A percentile compares a stretch with the other conserved stretches of the same genome.
phyloP scores from a whole-genome alignment of 192 early-diverging fungal genomes.

The Entomortierella chlamydospora region DNA sequence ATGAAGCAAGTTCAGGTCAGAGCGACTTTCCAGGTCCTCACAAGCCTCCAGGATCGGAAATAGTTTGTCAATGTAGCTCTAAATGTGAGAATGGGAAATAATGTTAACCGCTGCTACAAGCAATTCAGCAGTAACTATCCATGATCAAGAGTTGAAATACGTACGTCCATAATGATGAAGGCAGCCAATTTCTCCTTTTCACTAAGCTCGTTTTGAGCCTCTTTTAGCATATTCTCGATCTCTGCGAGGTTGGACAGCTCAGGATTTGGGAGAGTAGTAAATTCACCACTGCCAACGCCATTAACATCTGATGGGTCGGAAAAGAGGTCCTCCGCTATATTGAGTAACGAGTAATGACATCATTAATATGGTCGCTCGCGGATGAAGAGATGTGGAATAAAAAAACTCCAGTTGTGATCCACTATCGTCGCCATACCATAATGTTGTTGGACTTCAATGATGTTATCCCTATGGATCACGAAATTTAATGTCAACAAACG shows the following conservation, averaged over 20 bases:
- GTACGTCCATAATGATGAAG: slow-evolving; percentile 70
- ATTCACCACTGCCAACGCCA: slow-evolving; percentile 29
- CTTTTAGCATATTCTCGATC: slow-evolving; percentile 75
- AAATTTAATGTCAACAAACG: neutral
- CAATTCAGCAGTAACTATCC: neutral
- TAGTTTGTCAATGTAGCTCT: slow-evolving; percentile 81
- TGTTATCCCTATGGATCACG: slow-evolving; percentile 34
- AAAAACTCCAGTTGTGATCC: neutral
- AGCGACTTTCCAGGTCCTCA: slow-evolving; percentile 84
- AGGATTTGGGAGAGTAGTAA: slow-evolving; percentile 72
- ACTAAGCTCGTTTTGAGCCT: slow-evolving; percentile 63
- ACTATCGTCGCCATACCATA: slow-evolving; percentile 35
- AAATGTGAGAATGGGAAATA: neutral
- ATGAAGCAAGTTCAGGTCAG: slow-evolving; percentile 79
- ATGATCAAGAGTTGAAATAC: neutral
- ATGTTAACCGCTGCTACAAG: neutral
- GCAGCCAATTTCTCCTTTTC: slow-evolving; percentile 74
- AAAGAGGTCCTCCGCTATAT: slow-evolving; percentile 45
- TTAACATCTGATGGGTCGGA: slow-evolving; percentile 47
- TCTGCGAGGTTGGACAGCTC: slow-evolving; percentile 74
- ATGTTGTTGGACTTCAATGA: slow-evolving; percentile 47
- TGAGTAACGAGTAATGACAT: neutral
- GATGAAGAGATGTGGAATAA: neutral
- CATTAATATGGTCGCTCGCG: neutral
- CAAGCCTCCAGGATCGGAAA: slow-evolving; percentile 76